Evolutionary conservation across 2,329 filamentous ascomycete species (phyloP).

Genomic region (Chrysosphaeria jannelii): DNA sequence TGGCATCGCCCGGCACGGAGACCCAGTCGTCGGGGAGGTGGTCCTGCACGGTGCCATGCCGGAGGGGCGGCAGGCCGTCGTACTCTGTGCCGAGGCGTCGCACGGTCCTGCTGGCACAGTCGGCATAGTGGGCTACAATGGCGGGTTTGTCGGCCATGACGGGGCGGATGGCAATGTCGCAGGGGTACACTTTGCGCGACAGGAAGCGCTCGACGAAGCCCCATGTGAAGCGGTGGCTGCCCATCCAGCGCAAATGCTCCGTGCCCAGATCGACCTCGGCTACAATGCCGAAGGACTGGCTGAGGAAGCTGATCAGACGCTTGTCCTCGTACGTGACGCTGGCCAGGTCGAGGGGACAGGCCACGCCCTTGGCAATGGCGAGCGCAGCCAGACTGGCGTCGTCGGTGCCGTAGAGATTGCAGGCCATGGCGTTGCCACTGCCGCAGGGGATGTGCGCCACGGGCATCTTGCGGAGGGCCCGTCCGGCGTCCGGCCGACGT

Average conservation of each 20-base stretch:
- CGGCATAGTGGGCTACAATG: conserved; percentile 42
- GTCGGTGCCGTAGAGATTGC: conserved; percentile 63
- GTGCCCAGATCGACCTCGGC: conserved; percentile 77
- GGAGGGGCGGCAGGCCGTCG: conserved; percentile 34
- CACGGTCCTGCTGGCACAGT: conserved; percentile 1
- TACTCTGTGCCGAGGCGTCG: background rate
- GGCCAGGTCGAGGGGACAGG: conserved; percentile 59
- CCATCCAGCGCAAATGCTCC: conserved; percentile 84
- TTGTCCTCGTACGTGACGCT: conserved; percentile 58
- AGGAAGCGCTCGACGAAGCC: conserved; percentile 56
- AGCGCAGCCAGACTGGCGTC: conserved; percentile 48
- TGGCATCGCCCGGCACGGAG: conserved; percentile 36
- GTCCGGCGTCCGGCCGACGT: conserved; percentile 40
- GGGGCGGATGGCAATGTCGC: conserved; percentile 62
- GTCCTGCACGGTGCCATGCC: conserved; percentile 55
- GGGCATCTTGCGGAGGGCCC: conserved; percentile 46
- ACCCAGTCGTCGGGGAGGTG: conserved; percentile 53
- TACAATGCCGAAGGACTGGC: conserved; percentile 66
- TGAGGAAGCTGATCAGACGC: conserved; percentile 62
- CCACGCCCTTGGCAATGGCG: conserved; percentile 59
- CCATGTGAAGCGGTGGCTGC: conserved; percentile 52
- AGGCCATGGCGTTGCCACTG: conserved; percentile 77
- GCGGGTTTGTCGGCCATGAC: conserved; percentile 45
- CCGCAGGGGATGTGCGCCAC: conserved; percentile 76
- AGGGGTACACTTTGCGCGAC: conserved; percentile 54